Conservation (phyloP, 441 rosid species). For the Gossypium schwendimanii region DNA sequence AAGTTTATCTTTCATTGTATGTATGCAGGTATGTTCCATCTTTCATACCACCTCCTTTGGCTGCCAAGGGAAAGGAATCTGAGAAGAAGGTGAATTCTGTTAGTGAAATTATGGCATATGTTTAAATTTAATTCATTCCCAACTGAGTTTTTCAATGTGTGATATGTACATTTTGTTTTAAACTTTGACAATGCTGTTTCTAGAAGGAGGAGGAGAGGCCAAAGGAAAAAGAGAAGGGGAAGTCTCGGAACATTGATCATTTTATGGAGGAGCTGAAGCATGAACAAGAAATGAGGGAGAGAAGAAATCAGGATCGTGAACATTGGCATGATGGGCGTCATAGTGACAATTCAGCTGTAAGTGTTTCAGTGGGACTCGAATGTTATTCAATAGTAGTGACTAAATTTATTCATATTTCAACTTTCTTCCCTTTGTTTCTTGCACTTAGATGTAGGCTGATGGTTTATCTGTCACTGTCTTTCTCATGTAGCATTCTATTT, state of each 20-base stretch:
- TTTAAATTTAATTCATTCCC: not conserved
- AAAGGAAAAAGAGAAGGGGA: constrained; percentile 84
- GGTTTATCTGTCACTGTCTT: not conserved
- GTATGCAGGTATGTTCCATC: constrained; percentile 98
- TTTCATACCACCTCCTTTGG: constrained; percentile 92
- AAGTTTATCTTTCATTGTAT: constrained; percentile 37
- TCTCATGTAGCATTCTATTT: not conserved
- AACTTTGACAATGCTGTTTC: constrained; percentile 11
- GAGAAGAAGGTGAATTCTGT: constrained; percentile 70
- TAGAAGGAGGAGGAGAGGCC: constrained; percentile 79
- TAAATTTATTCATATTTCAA: not conserved
- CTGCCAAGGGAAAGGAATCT: constrained; percentile 78
- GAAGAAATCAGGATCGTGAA: constrained; percentile 92
- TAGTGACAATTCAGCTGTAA: constrained; percentile 60
- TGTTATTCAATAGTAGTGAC: not conserved
- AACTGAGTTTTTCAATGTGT: constrained; percentile 10
- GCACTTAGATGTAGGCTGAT: not conserved
- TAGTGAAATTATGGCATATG: not conserved
- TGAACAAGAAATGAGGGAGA: constrained; percentile 96
- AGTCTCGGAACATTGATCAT: constrained; percentile 83
- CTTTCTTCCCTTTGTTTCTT: not conserved
- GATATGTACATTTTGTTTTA: not conserved
- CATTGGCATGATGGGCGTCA: constrained; percentile 71
- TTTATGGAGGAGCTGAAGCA: constrained; percentile 98
- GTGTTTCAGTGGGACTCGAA: constrained; percentile 15